Base-by-base conservation (phyloP, 192 early-diverging fungal species). In the Coemansia sp. region DNA sequence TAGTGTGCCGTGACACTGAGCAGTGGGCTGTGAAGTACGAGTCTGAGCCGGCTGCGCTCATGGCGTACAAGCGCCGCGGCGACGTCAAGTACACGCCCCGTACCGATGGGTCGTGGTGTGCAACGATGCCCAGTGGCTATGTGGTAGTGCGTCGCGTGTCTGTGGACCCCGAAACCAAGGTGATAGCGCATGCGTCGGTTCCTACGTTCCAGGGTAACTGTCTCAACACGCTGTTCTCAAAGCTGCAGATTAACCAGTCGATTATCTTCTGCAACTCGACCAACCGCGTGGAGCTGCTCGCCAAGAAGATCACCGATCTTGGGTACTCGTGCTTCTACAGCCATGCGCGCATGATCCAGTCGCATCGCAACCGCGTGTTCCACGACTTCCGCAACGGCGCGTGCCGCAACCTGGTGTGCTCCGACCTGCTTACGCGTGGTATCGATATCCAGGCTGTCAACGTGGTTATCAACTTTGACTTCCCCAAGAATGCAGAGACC, bases 221-320 rank as follows among this genome's bases (percentile, higher is more conserved):
- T 68, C 82, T 92, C 31, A 92, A 92, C 76, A 92, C 91, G 6
- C 85, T 99, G 11, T 99, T 99, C 71, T 96, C 94, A 0, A 96
- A 96, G 91, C 90, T 99, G 28, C 97, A 99, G 91, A 97, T 99
- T 86, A 99, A 99, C 83, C 97, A 99, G 88, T 98, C 96, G 34
- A 99, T 99, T 66, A 99, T 99, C 74, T 99, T 99, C 76, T 99
- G 97, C 80, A 99, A 99, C 84, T 99, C 97, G 0, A 98, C 97
- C 48, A 94, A 93, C 86, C 92, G 97, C 45, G 97, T 99, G 32
- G 97, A 99, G 77, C 89, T 99, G 55, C 84, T 99, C 60, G 97
- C 97, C 57, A 96, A 94, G 80, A 99, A 99, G 77, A 99, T 99
- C 66, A 99, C 97, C n/a, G 97, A 99, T 67, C 89, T 99, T 20